Evolutionary conservation across 2,329 filamentous ascomycete genomes (phyloP).

Genomic region (Teratosphaeriaceae sp.): DNA sequence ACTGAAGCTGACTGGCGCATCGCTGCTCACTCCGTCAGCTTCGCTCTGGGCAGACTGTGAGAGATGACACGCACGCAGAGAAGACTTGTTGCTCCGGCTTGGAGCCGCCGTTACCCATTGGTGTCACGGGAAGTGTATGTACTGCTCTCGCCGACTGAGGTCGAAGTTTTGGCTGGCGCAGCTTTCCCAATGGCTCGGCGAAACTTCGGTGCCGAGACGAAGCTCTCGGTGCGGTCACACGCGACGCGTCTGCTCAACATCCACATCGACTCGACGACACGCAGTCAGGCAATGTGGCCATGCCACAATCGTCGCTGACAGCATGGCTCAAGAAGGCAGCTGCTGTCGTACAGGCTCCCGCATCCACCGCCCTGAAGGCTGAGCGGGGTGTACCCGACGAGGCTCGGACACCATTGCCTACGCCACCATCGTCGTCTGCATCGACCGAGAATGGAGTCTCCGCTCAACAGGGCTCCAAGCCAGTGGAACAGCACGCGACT

Average conservation of each 20-base stretch:
- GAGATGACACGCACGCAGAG: conserved; percentile 46
- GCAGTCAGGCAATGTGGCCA: conserved; percentile 16
- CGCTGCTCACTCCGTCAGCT: conserved; percentile 34
- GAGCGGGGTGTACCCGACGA: too few species aligned
- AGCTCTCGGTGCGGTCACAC: background rate
- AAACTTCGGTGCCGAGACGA: background rate
- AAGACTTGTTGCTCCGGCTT: conserved; percentile 60
- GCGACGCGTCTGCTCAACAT: conserved; percentile 1
- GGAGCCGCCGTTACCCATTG: conserved; percentile 58
- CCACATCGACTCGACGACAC: background rate
- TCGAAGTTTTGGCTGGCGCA: conserved; percentile 1
- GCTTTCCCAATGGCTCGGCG: conserved; percentile 4
- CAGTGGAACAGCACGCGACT: background rate
- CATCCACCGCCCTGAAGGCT: too few species aligned
- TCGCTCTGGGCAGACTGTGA: conserved; percentile 5
- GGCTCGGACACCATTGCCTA: too few species aligned
- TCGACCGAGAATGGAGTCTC: background rate
- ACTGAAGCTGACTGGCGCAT: conserved; percentile 64
- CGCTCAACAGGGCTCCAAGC: background rate
- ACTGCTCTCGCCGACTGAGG: too few species aligned
- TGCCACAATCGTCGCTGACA: conserved; percentile 42
- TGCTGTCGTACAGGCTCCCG: conserved; percentile 21
- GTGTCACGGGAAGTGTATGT: too few species aligned
- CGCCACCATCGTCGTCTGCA: background rate
- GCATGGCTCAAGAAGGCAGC: conserved; percentile 41